A percentile compares a stretch with the other conserved stretches of the same genome.
phyloP scores from a whole-genome alignment of 2,329 filamentous ascomycete genomes.

The Tolypocladium ophioglossoides region DNA sequence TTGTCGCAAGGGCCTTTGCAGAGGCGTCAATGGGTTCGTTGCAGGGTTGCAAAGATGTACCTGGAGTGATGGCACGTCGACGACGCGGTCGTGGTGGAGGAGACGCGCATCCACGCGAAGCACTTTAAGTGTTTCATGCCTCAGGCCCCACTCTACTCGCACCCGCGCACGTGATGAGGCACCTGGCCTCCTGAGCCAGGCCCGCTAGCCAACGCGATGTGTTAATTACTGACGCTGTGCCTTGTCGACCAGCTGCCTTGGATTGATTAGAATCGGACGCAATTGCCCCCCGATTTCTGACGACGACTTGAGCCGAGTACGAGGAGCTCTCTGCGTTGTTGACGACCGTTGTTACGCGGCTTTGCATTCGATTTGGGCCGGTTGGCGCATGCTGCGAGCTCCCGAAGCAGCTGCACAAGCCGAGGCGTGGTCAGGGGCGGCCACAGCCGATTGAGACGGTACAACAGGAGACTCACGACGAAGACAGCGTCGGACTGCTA shows the following conservation, averaged over 20 bases:
- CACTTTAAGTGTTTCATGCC: slow-evolving; percentile 25
- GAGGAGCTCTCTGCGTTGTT: neutral
- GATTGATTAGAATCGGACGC: neutral
- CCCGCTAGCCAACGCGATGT: neutral
- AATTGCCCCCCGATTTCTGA: neutral
- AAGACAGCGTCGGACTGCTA: neutral
- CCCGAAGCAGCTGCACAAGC: neutral
- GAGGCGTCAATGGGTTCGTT: slow-evolving; percentile 2
- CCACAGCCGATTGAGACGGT: neutral
- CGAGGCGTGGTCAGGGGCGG: neutral
- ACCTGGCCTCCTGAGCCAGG: slow-evolving; percentile 13
- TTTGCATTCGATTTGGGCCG: neutral
- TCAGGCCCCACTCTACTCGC: slow-evolving; percentile 15
- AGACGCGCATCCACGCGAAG: slow-evolving; percentile 28
- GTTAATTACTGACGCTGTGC: neutral
- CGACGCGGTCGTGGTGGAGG: slow-evolving; percentile 22
- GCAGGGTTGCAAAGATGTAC: slow-evolving; percentile 14
- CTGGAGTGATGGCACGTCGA: slow-evolving; percentile 21
- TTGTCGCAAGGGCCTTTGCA: neutral
- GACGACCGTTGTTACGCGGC: neutral
- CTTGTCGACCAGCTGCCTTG: neutral
- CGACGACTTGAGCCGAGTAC: neutral
- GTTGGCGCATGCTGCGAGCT: slow-evolving; percentile 1
- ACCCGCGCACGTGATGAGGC: slow-evolving; percentile 18
- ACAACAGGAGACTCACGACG: neutral